These are phyloP conservation scores for Heterobasidion parviporum DNA, from an alignment of 1,284 basidiomycete genomes.

Conservation along the genomic window DNA sequence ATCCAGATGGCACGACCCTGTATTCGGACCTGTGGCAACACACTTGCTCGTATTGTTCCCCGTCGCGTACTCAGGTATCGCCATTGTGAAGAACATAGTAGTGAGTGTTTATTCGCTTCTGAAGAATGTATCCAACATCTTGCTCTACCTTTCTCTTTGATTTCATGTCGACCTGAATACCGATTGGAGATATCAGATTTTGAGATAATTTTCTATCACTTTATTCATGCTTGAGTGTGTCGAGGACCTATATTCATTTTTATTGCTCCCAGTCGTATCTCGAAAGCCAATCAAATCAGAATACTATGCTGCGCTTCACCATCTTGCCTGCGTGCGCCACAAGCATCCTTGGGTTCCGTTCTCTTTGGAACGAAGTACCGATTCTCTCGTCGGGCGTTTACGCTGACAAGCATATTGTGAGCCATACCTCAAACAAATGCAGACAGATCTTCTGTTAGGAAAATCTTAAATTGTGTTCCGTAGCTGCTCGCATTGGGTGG, in stretches of 20 bases:
- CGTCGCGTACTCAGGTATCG: conserved; percentile 37
- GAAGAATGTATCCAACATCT: neutral
- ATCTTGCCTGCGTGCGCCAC: conserved; percentile 12
- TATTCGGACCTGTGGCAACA: conserved; percentile 50
- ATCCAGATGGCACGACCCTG: conserved; percentile 38
- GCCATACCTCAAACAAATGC: neutral
- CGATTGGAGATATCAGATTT: too few relatives aligned
- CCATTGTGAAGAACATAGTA: conserved; percentile 33
- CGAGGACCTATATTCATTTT: conserved; percentile 8
- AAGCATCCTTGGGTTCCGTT: conserved; percentile 8
- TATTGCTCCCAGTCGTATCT: conserved; percentile 4
- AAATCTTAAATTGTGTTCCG: neutral
- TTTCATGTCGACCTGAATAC: too few relatives aligned
- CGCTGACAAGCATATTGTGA: conserved; percentile 10
- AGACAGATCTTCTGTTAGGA: neutral
- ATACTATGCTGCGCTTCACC: conserved; percentile 9
- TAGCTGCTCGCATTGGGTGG: conserved; percentile 9
- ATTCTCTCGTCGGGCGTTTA: conserved; percentile 3
- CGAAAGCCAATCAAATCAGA: conserved; percentile 3
- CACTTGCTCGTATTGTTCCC: conserved; percentile 51
- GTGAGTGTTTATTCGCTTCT: conserved; percentile 23
- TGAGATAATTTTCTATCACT: too few relatives aligned
- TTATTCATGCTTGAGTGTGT: neutral
- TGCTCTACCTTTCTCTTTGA: neutral
- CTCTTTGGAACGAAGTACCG: conserved; percentile 9